phyloP scores from a whole-genome alignment of 768 basidiomycete genomes.

The Lactarius quietus region DNA sequence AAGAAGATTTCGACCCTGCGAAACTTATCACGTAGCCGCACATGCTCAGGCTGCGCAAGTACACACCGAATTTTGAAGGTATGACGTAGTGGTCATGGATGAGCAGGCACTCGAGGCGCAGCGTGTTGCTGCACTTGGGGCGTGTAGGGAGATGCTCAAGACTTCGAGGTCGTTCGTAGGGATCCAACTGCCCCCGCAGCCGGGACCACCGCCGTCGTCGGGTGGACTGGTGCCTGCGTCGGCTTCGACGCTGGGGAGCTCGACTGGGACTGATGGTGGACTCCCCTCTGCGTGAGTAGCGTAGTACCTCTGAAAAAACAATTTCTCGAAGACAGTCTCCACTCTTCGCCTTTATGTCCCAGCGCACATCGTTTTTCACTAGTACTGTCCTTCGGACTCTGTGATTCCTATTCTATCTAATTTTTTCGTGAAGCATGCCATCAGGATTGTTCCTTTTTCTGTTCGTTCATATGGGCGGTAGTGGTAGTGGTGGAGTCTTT shows the following conservation, averaged over 20 bases:
- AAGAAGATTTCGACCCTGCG: conserved; percentile 90
- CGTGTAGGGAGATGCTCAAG: conserved; percentile 96
- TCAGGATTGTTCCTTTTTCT: too few relatives aligned
- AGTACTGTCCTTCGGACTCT: not conserved
- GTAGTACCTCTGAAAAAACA: too few relatives aligned
- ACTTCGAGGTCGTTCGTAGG: conserved; percentile 86
- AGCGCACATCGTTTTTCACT: too few relatives aligned
- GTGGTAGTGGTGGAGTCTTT: too few relatives aligned
- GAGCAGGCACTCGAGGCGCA: conserved; percentile 85
- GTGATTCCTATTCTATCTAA: not conserved
- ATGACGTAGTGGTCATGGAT: conserved; percentile 82
- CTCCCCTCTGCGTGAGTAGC: not conserved
- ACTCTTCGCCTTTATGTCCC: too few relatives aligned
- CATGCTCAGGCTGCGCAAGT: conserved; percentile 94
- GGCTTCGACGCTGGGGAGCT: not conserved
- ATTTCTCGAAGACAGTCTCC: not conserved
- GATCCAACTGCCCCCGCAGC: conserved; percentile 30
- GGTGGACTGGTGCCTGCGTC: not conserved
- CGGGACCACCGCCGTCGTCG: not conserved
- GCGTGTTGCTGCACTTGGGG: conserved; percentile 98
- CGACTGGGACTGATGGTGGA: not conserved
- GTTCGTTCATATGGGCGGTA: not conserved
- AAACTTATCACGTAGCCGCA: conserved; percentile 83
- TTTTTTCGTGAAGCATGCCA: not conserved
- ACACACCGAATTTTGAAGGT: conserved; percentile 95